Evolutionary conservation across 352 stramenopile species (phyloP).

Genomic region (Phytopythium oedochilum): DNA sequence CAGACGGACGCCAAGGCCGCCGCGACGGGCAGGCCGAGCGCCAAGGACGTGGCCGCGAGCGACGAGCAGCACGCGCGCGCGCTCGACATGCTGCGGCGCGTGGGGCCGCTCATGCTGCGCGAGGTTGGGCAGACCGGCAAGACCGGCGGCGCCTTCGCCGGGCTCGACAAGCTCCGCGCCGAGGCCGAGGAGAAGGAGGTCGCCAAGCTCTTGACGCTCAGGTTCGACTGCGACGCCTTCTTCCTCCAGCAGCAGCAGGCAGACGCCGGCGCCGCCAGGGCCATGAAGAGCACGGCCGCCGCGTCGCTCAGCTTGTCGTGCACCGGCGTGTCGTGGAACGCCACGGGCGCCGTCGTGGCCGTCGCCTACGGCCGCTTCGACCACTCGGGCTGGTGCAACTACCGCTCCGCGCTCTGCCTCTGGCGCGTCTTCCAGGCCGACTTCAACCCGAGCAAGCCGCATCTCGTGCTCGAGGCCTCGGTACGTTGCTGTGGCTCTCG

Average conservation of each 20-base stretch:
- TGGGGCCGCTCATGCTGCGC: constrained; percentile 48
- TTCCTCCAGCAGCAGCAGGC: constrained; percentile 39
- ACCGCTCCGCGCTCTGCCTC: constrained; percentile 76
- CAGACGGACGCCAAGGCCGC: constrained; percentile 33
- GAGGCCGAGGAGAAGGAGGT: constrained; percentile 65
- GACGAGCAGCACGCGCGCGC: constrained; percentile 31
- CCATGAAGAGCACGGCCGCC: constrained; percentile 12
- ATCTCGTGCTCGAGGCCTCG: constrained; percentile 73
- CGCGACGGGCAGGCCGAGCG: not conserved
- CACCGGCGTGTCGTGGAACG: constrained; percentile 85
- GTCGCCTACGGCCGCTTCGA: constrained; percentile 83
- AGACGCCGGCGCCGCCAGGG: constrained; percentile 4
- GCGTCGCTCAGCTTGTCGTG: constrained; percentile 63
- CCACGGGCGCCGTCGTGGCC: constrained; percentile 76
- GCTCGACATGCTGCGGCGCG: constrained; percentile 30
- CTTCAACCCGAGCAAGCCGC: constrained; percentile 57
- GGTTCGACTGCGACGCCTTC: constrained; percentile 69
- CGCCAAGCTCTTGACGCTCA: constrained; percentile 50
- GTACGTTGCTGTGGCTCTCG: no score
- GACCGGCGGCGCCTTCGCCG: constrained; percentile 40
- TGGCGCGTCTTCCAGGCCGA: constrained; percentile 85
- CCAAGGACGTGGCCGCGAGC: constrained; percentile 19
- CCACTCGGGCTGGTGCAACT: constrained; percentile 86
- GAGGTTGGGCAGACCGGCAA: constrained; percentile 47
- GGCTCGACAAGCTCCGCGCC: constrained; percentile 52